A percentile compares a stretch with the other conserved stretches of the same genome.
These are phyloP conservation scores for Sergeia podlipaevii DNA, from an alignment of 208 protist genomes.

Conservation along the genomic window DNA sequence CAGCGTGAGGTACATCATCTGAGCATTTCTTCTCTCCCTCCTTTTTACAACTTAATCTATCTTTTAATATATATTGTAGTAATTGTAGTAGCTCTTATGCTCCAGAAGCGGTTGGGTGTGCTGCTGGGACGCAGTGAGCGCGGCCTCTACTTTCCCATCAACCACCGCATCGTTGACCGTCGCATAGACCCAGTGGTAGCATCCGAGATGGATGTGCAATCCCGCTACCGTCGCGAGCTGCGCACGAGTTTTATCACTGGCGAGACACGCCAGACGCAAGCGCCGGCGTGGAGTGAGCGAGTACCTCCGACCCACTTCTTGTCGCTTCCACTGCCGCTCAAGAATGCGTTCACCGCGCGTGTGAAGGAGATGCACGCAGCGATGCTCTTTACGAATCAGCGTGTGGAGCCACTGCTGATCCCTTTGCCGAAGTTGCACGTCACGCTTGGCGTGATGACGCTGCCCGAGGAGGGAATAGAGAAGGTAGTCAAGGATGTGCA, in stretches of 20 bases:
- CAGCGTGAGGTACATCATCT: too few species aligned
- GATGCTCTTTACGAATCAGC: slow-evolving; percentile 61
- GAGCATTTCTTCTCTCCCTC: background rate
- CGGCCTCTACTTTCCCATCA: slow-evolving; percentile 88
- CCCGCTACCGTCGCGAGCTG: slow-evolving; percentile 71
- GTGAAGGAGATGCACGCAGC: slow-evolving; percentile 71
- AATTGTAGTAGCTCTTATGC: too few species aligned
- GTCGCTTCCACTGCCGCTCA: slow-evolving; percentile 62
- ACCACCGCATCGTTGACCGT: slow-evolving; percentile 76
- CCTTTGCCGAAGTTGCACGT: slow-evolving; percentile 69
- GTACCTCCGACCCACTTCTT: slow-evolving; percentile 79
- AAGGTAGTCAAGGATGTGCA: slow-evolving; percentile 25
- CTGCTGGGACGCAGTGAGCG: slow-evolving; percentile 37
- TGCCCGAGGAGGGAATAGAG: slow-evolving; percentile 15
- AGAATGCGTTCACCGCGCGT: slow-evolving; percentile 41
- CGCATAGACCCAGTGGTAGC: slow-evolving; percentile 39
- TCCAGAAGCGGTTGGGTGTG: slow-evolving; percentile 12
- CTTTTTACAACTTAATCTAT: background rate
- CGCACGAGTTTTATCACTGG: slow-evolving; percentile 73
- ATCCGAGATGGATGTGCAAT: slow-evolving; percentile 70
- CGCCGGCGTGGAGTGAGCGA: slow-evolving; percentile 53
- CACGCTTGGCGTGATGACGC: slow-evolving; percentile 77
- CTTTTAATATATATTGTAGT: background rate
- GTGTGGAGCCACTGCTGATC: slow-evolving; percentile 57
- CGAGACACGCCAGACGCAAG: slow-evolving; percentile 68